Evolutionary conservation across 2,329 filamentous ascomycete species (phyloP), one percentile per base, ranked within the genome.

Genomic region (Fusarium guadeloupense): DNA sequence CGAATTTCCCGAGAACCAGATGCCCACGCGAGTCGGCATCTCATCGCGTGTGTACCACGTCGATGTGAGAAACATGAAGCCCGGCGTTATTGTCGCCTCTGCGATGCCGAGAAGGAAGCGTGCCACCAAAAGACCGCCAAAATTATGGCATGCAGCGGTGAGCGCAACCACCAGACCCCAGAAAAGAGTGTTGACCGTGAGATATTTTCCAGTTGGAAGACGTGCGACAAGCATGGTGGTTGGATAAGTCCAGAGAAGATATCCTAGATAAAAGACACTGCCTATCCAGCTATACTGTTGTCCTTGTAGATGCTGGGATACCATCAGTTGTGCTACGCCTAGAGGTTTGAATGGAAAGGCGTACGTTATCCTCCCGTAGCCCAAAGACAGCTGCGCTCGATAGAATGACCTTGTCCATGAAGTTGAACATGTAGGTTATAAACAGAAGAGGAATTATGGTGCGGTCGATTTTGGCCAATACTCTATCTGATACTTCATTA

Each of bases 251-350:
- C 80, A 82, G 9, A 76, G 70, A 4, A 85, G 75, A 67, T 83
- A 83, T n/a, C 76, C 76, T 13, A 78, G 59, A 63, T 78, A 78
- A 43, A 78, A 74, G 40, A 77, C 67, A 35, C 74, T 75, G 26
- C 74, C 70, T 16, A 92, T 77, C 89, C 89, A 92, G 40, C 81
- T 84, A 70, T 88, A 92, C 76, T 91, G 72, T 44, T 75, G 69
- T 41, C 74, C 78, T 41, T 62, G 46, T 6, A 71, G 70, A 30
- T 71, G 51, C 68, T 71, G 21, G 12, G 6, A 28, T 4, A 17
- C 8, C 9, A 19, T 66, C 7, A 52, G 45, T 6, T 8, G 4
- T 3, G 6, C 8, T 12, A 9, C 6, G 2, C 10, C 3, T 10
- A n/a, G 5, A 8, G 7, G 6, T 17, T 17, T 7, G 1, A 3